Evolutionary conservation across 176 grass and related monocot species (phyloP), one percentile per base, ranked within the genome.

Genomic region (Lolium multiflorum): DNA sequence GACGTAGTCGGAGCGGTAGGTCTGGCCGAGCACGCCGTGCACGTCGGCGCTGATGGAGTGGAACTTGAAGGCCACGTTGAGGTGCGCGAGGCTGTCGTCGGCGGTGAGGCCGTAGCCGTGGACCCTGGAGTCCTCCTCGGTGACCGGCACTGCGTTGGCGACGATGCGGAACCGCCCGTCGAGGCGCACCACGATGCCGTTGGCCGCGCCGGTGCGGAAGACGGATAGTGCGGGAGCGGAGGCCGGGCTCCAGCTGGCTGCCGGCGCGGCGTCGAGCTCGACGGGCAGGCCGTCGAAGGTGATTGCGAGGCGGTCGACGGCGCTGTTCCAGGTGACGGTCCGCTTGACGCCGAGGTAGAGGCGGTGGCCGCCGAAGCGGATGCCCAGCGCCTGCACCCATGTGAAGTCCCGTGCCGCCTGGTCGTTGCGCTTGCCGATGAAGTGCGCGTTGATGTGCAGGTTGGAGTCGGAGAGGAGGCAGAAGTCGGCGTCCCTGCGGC

Each of bases 401-500:
- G 89, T 91, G 89, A 91, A 91, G 85, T 87, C 89, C 4, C 89
- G 67, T 14, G 81, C 75, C 7, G 14, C 60, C 5, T 0, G 9
- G 0, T 5, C 38, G 67, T 88, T 88, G 82, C 81, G 89, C 73
- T 89, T 93, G 48, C 94, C 94, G 68, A 96, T 93, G 91, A 96
- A 93, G 83, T 93, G 94, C 58, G 87, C 91, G 67, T 96, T 96
- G 81, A 96, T 96, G 87, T 96, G 91, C 39, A 96, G 84, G 84
- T 91, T 83, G 72, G 87, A 21, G 60, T 96, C 94, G 43, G 94
- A 93, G 65, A 93, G 39, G 69, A 96, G 73, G 83, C 94, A 96
- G 89, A 93, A 96, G 77, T 96, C 87, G 39, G 85, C 81, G 81
- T 91, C 85, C 24, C 70, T 56, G 7, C 76, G 81, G 25, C 89